These are phyloP conservation scores for Thamnidium elegans DNA, from an alignment of 192 early-diverging fungal genomes.

Conservation along the genomic window DNA sequence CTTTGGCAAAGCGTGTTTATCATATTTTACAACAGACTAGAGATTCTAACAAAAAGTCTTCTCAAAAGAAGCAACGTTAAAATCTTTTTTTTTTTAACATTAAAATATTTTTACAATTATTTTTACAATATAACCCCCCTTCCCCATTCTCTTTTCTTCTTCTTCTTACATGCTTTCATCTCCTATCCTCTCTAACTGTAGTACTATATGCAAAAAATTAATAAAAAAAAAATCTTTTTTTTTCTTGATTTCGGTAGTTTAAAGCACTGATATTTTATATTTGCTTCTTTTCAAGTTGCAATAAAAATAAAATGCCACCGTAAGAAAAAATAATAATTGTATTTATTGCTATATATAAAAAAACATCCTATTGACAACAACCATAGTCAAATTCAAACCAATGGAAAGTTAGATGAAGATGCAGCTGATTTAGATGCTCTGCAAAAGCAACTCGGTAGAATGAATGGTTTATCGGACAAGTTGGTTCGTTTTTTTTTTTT, in stretches of 20 bases:
- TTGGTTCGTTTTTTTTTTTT: slow-evolving; percentile 24
- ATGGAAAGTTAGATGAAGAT: slow-evolving; percentile 36
- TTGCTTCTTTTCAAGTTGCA: not conserved
- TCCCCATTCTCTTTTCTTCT: too few species aligned
- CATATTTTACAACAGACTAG: not conserved
- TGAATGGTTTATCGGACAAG: slow-evolving; percentile 38
- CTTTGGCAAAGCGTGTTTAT: slow-evolving; percentile 28
- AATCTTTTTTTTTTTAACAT: not conserved
- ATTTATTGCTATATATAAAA: not conserved
- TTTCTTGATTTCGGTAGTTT: too few species aligned
- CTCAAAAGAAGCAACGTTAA: not conserved
- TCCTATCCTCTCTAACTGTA: too few species aligned
- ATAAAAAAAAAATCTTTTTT: not conserved
- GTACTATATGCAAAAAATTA: not conserved
- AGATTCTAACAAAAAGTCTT: not conserved
- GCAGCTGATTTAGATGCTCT: slow-evolving; percentile 37
- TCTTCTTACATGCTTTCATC: too few species aligned
- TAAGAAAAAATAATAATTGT: slow-evolving; percentile 1
- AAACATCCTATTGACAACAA: not conserved
- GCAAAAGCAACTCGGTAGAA: slow-evolving; percentile 34
- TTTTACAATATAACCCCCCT: too few species aligned
- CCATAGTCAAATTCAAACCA: not conserved
- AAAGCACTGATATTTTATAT: too few species aligned
- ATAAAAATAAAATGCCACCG: not conserved
- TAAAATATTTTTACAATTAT: not conserved